Conservation (phyloP, 2,329 filamentous ascomycete species). For the Monosporascus sp. region DNA sequence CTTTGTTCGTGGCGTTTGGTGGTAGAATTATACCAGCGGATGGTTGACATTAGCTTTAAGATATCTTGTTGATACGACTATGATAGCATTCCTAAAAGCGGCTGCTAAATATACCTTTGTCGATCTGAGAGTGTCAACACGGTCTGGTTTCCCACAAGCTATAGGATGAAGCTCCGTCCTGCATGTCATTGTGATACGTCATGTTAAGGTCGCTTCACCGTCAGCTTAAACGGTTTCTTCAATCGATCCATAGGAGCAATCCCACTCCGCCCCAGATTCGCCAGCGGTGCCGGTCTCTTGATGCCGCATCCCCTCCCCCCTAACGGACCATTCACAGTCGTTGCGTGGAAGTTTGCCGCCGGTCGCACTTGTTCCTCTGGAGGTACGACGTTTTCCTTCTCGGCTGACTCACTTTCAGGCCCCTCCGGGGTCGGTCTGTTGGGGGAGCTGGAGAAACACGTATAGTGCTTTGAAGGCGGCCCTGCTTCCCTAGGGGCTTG, state of each 20-base stretch:
- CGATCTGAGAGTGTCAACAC: no score
- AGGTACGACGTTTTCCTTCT: conserved; percentile 23
- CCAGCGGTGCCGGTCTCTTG: conserved; percentile 33
- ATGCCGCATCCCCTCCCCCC: conserved; percentile 30
- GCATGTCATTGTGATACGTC: background rate
- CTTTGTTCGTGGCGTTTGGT: background rate
- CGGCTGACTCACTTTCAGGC: conserved; percentile 13
- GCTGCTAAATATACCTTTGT: no score
- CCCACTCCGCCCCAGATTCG: conserved; percentile 34
- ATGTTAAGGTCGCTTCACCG: conserved; percentile 38
- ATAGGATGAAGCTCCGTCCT: no score
- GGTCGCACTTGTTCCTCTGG: conserved; percentile 32
- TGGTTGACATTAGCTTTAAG: no score
- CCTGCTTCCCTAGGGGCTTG: conserved; percentile 7
- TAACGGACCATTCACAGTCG: conserved; percentile 39
- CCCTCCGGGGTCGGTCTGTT: conserved; percentile 10
- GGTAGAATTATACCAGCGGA: no score
- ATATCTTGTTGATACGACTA: no score
- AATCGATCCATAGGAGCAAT: conserved; percentile 47
- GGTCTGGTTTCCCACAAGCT: no score
- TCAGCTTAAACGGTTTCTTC: conserved; percentile 53
- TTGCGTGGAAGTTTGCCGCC: conserved; percentile 45
- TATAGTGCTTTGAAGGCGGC: conserved; percentile 39
- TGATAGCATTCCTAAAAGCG: no score
- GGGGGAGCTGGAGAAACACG: conserved; percentile 56